A percentile compares a stretch with the other conserved stretches of the same genome.
phyloP scores from a whole-genome alignment of 108 stramenopile genomes.

The Bacterosira constricta region DNA sequence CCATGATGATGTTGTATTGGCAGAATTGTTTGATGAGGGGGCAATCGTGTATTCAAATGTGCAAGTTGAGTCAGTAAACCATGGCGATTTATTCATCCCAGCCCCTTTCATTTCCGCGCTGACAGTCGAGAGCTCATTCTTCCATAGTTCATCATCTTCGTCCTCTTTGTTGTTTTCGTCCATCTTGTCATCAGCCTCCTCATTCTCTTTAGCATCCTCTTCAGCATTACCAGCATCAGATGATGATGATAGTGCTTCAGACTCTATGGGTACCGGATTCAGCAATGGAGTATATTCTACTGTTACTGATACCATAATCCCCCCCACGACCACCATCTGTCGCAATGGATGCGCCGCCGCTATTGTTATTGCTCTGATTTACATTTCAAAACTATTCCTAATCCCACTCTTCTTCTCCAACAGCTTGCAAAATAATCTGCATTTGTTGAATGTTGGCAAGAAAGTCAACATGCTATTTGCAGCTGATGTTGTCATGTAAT shows the following conservation, averaged over 20 bases:
- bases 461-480: too few species aligned
- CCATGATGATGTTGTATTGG: background rate
- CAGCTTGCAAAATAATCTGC: too few species aligned
- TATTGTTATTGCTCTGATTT: too few species aligned
- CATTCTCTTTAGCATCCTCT: background rate
- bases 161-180: background rate
- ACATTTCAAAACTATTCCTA: too few species aligned
- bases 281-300: too few species aligned
- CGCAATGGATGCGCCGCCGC: too few species aligned
- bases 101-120: slow-evolving; percentile 5
- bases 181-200: background rate
- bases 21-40: background rate
- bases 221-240: background rate
- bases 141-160: slow-evolving; percentile 8
- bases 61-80: slow-evolving; percentile 5
- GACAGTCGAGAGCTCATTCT: slow-evolving; percentile 9
- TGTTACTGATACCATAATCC: too few species aligned
- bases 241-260: too few species aligned
- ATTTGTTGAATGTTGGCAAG: too few species aligned
- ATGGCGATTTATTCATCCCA: background rate
- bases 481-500: too few species aligned
- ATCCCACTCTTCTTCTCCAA: too few species aligned
- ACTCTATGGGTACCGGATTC: slow-evolving; percentile 23
- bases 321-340: too few species aligned
- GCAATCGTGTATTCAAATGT: slow-evolving; percentile 31